Conservation (phyloP, 73 alveolate species). For the Blepharisma stoltei region DNA sequence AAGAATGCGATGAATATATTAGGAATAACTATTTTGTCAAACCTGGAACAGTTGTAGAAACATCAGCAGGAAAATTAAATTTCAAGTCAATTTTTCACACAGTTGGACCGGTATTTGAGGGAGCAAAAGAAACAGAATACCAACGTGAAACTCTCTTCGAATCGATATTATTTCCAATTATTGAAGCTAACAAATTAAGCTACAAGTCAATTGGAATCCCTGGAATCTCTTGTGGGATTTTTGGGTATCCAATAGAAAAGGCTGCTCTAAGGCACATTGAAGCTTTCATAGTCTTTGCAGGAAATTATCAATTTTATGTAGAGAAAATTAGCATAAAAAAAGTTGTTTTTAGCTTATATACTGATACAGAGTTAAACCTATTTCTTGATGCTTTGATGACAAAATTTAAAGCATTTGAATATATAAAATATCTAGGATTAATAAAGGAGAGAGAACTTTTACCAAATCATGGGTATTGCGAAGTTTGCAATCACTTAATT, state of each 20-base stretch:
- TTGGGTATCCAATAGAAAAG: slow-evolving; percentile 29
- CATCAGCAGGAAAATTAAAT: slow-evolving; percentile 31
- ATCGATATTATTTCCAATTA: not conserved
- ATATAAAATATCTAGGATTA: not conserved
- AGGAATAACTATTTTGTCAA: not conserved
- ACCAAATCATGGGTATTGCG: not conserved
- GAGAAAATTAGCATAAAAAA: not conserved
- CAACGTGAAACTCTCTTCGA: not conserved
- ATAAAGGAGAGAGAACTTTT: not conserved
- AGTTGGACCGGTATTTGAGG: slow-evolving; percentile 36
- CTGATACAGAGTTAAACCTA: not conserved
- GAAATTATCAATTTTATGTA: not conserved
- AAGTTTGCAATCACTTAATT: not conserved
- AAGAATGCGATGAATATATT: slow-evolving; percentile 30
- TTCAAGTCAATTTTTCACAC: slow-evolving; percentile 38
- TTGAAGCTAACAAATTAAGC: not conserved
- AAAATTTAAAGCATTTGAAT: not conserved
- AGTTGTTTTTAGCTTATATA: not conserved
- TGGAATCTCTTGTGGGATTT: slow-evolving; percentile 30
- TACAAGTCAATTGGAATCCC: slow-evolving; percentile 22
- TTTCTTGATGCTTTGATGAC: not conserved
- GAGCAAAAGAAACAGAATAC: not conserved
- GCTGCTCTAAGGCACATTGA: slow-evolving; percentile 29
- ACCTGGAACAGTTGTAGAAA: slow-evolving; percentile 1
- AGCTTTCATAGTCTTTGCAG: not conserved